Evolutionary conservation across 192 early-diverging fungal genomes (phyloP).

Genomic region (Phycomyces nitens): DNA sequence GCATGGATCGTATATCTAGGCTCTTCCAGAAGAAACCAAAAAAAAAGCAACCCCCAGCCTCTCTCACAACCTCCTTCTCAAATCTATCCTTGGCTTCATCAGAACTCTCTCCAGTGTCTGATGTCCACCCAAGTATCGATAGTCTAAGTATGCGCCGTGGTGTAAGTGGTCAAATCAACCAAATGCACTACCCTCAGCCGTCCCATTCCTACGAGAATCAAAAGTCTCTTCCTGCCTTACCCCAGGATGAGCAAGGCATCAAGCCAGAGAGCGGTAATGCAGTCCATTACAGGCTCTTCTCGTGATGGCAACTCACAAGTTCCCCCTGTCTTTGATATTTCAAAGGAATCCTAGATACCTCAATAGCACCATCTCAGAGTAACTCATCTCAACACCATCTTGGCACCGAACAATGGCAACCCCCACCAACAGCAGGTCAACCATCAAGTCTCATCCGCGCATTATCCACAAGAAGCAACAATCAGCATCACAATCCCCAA

Average conservation of each 20-base stretch:
- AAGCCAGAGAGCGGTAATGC: constrained; percentile 4
- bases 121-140: neutral
- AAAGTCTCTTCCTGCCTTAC: no score
- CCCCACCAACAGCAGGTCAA: no score
- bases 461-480: no score
- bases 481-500: no score
- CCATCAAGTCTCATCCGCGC: no score
- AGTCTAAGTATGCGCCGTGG: neutral
- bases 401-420: no score
- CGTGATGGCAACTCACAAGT: constrained; percentile 5
- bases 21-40: constrained; percentile 24
- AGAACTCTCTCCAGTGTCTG: constrained; percentile 4
- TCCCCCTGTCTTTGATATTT: neutral
- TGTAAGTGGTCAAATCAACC: neutral
- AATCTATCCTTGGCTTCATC: constrained; percentile 6
- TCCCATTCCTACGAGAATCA: neutral
- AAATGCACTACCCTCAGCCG: neutral
- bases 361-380: neutral
- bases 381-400: neutral
- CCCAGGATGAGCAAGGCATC: neutral
- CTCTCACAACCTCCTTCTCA: constrained; percentile 12
- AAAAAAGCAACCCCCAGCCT: constrained; percentile 3
- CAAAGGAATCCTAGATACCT: neutral
- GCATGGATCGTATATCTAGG: constrained; percentile 11
- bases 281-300: constrained; percentile 4